Conservation (phyloP, 768 basidiomycete genomes). For the Calocera cornea region DNA sequence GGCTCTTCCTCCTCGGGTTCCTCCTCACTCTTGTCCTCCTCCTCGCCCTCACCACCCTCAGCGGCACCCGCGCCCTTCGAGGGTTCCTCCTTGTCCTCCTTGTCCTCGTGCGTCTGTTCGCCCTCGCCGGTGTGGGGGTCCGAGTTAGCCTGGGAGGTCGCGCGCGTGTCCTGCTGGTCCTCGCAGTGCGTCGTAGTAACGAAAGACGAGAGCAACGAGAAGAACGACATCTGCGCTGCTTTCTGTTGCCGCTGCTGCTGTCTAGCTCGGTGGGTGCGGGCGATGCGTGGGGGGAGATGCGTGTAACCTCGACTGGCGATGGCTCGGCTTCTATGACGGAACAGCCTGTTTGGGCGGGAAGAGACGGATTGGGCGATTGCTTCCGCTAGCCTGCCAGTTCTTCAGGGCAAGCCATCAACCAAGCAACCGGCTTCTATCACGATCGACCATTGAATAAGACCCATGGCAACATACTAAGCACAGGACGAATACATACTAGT, state of each 20-base stretch:
- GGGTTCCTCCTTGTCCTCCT: not conserved
- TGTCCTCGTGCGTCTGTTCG: not conserved
- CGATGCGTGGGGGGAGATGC: not conserved
- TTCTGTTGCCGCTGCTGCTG: not conserved
- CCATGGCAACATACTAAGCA: too few species aligned
- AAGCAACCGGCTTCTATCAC: too few species aligned
- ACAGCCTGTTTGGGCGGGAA: not conserved
- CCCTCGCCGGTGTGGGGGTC: too few species aligned
- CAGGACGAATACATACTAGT: too few species aligned
- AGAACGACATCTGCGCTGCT: not conserved
- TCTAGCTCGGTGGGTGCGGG: not conserved
- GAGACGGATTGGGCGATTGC: conserved; percentile 4
- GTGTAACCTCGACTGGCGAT: not conserved
- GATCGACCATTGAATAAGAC: too few species aligned
- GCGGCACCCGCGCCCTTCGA: not conserved
- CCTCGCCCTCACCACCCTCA: not conserved
- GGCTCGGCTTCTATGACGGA: not conserved
- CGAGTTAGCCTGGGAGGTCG: too few species aligned
- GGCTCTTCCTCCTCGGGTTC: not conserved
- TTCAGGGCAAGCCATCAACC: not conserved
- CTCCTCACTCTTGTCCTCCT: not conserved
- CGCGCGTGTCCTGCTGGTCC: not conserved
- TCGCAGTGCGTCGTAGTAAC: not conserved
- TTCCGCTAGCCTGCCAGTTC: not conserved
- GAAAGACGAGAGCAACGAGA: not conserved